These are phyloP conservation scores for Globisporangium spiculum DNA, from an alignment of 352 stramenopile genomes.

Conservation along the genomic window DNA sequence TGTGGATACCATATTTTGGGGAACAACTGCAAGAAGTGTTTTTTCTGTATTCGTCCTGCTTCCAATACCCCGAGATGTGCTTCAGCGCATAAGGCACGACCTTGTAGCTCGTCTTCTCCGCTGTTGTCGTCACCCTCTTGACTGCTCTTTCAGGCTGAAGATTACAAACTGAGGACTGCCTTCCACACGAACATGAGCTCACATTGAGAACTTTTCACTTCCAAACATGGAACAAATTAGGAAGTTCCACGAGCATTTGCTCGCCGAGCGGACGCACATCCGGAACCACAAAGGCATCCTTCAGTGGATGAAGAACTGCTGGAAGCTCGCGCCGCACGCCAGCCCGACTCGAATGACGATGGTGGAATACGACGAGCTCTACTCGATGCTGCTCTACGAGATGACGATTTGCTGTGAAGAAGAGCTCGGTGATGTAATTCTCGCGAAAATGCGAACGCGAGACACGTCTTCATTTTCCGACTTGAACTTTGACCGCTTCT, in stretches of 20 bases:
- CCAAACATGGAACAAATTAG: constrained; percentile 35
- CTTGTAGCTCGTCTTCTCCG: neutral
- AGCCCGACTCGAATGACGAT: constrained; percentile 21
- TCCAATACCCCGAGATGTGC: neutral
- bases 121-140: neutral
- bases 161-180: neutral
- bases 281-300: constrained; percentile 35
- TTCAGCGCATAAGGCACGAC: constrained; percentile 3
- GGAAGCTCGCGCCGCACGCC: constrained; percentile 24
- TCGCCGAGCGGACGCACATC: constrained; percentile 47
- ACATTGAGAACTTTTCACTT: neutral
- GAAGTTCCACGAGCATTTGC: constrained; percentile 35
- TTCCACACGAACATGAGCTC: neutral
- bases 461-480: constrained; percentile 30
- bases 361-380: constrained; percentile 45
- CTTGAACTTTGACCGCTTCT: constrained; percentile 53
- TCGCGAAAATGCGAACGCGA: constrained; percentile 48
- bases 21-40: neutral
- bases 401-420: constrained; percentile 68
- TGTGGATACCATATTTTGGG: neutral
- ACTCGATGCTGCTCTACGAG: constrained; percentile 52
- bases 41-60: neutral
- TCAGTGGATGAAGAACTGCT: constrained; percentile 43
- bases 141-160: neutral
- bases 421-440: constrained; percentile 38